Conservation (phyloP, 2,329 filamentous ascomycete genomes). For the Fusarium begoniae region DNA sequence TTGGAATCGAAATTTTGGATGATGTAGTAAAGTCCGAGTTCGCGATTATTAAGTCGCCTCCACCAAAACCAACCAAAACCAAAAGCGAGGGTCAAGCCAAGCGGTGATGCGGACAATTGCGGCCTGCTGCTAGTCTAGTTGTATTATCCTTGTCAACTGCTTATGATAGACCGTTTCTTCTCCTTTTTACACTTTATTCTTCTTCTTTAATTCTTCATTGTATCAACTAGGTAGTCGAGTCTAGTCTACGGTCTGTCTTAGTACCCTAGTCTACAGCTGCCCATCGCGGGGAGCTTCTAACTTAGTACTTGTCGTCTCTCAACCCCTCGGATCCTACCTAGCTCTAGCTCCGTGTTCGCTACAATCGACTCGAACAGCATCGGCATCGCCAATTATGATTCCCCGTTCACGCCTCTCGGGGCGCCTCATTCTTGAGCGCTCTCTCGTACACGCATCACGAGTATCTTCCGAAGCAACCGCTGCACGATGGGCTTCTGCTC, state of each 20-base stretch:
- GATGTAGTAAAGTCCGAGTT: conserved; percentile 45
- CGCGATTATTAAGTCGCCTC: conserved; percentile 47
- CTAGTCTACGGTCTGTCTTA: not conserved
- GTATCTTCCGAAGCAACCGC: conserved; percentile 37
- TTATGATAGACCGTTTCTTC: conserved; percentile 13
- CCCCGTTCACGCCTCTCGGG: conserved; percentile 53
- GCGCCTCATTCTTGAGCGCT: conserved; percentile 51
- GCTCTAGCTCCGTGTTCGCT: conserved; percentile 31
- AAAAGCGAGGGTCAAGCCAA: conserved; percentile 2
- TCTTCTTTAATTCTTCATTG: conserved; percentile 28
- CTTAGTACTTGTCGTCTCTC: not conserved
- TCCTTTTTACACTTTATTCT: conserved; percentile 8
- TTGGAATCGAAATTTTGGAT: conserved; percentile 44
- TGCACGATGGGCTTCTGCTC: conserved; percentile 41
- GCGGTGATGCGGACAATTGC: conserved; percentile 47
- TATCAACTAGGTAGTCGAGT: not conserved
- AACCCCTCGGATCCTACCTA: conserved; percentile 16
- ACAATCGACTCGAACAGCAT: conserved; percentile 2
- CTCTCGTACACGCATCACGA: conserved; percentile 42
- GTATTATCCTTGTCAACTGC: conserved; percentile 11
- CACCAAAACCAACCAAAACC: conserved; percentile 24
- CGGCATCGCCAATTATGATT: conserved; percentile 48
- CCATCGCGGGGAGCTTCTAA: conserved; percentile 40
- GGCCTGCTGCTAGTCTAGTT: conserved; percentile 19
- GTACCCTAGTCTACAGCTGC: conserved; percentile 16